These are phyloP conservation scores for Tricladium varicosporioides DNA, from an alignment of 2,329 filamentous ascomycete genomes.

Conservation along the genomic window DNA sequence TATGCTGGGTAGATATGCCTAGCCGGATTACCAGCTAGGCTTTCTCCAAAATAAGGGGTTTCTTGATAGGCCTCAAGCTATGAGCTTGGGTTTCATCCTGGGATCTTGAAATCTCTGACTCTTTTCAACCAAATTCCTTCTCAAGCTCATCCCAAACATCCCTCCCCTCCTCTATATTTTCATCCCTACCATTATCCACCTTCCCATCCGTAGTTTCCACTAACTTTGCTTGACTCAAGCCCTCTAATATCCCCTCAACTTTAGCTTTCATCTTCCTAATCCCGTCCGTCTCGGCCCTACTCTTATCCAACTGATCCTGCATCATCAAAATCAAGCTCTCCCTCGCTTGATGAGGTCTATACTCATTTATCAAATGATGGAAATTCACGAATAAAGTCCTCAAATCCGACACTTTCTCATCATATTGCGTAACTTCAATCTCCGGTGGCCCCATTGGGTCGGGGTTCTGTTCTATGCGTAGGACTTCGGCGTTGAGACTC, in stretches of 20 bases:
- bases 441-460: background rate
- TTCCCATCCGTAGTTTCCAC: slow-evolving; percentile 8
- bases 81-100: background rate
- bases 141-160: slow-evolving; percentile 45
- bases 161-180: slow-evolving; percentile 25
- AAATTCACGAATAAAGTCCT: slow-evolving; percentile 85
- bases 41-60: too few species aligned
- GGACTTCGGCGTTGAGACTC: slow-evolving; percentile 59
- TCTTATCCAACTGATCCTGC: slow-evolving; percentile 76
- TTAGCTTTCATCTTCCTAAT: slow-evolving; percentile 67
- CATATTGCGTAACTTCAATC: slow-evolving; percentile 44
- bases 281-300: slow-evolving; percentile 68
- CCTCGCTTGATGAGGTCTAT: slow-evolving; percentile 86
- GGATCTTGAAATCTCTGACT: background rate
- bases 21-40: too few species aligned
- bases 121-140: slow-evolving; percentile 38
- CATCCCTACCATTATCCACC: background rate
- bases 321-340: slow-evolving; percentile 85
- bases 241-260: slow-evolving; percentile 70
- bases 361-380: slow-evolving; percentile 91
- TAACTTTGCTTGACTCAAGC: slow-evolving; percentile 53
- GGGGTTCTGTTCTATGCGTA: slow-evolving; percentile 32
- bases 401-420: slow-evolving; percentile 74
- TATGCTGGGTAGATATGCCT: too few species aligned
- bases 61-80: background rate